Evolutionary conservation across 192 early-diverging fungal species (phyloP), one percentile per base, ranked within the genome.

Genomic region (Backusella tuberculispora): DNA sequence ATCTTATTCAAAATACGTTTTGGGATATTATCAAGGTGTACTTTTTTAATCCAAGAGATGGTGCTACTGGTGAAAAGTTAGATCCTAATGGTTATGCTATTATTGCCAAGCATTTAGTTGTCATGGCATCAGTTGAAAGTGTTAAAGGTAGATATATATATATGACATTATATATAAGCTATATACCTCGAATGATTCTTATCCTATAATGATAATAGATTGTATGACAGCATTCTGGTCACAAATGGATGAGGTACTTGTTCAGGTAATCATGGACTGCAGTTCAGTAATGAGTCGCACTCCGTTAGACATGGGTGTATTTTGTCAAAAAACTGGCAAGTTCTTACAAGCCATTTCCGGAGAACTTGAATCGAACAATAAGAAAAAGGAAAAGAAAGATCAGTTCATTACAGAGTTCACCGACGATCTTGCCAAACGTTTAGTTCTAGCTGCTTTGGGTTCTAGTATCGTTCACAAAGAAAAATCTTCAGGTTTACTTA

Each of bases 11-110:
- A 29, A 44, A 34, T 6, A 60, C 84, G 29, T 80, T 82, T 13
- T 81, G 85, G 14, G 81, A 83, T 24, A 81, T 87, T 50, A 72
- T 77, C 37, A 83, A 83, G 10, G 34, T 83, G 10, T 88, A 88
- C 75, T 80, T 89, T 75, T 47, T 73, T 48, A 43, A 43, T 21
- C 19, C 37, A 14, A 38, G 26, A 10, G 46, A 29, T 42, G 70
- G 50, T n/a, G 41, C 63, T 15, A 17, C 64, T 38, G 29, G 34
- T 46, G 70, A 77, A 41, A 77, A 77, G 19, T 24, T 77, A 6
- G 76, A 72, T 37, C 40, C 64, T 6, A 73, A 73, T 10, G 43
- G 29, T 14, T 46, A 73, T 34, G 19, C 42, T 14, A 73, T 73
- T n/a, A 37, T 73, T 37, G 72, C 72, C 15, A 73, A 73, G 12